Percentiles rank a stretch among this genome's conserved stretches.
These are phyloP conservation scores for Sporothrix mexicana DNA, from an alignment of 2,329 filamentous ascomycete species.

Conservation along the genomic window DNA sequence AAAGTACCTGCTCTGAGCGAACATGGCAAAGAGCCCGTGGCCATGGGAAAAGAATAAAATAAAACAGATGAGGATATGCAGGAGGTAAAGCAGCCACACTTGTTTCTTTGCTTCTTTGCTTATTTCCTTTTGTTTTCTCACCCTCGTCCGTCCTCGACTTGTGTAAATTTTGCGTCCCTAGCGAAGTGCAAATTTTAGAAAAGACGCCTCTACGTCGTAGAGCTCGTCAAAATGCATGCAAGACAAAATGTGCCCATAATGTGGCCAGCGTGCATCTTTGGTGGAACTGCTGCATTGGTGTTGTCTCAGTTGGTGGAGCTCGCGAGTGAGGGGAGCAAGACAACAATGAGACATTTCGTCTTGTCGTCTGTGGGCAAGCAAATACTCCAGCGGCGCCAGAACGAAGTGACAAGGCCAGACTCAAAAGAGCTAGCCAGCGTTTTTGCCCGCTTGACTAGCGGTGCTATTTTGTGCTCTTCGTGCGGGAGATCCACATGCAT, in stretches of 20 bases:
- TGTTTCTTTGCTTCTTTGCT: constrained; percentile 1
- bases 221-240: constrained; percentile 7
- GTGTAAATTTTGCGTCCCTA: neutral
- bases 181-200: neutral
- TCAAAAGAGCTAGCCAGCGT: constrained; percentile 3
- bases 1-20: neutral
- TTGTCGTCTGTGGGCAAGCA: neutral
- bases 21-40: neutral
- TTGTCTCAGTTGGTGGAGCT: constrained; percentile 23
- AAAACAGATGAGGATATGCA: neutral
- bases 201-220: neutral
- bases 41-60: neutral
- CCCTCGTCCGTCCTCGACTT: too few species aligned
- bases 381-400: constrained; percentile 13
- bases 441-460: neutral
- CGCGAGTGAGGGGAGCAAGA: constrained; percentile 23
- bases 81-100: neutral
- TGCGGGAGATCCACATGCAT: constrained; percentile 24
- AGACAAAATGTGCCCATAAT: neutral
- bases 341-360: constrained; percentile 23
- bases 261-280: constrained; percentile 8
- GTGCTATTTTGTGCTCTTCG: constrained; percentile 6
- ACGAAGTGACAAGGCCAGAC: neutral
- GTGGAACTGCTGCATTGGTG: neutral
- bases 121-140: too few species aligned